Evolutionary conservation across 2,329 filamentous ascomycete species (phyloP), one percentile per base, ranked within the genome.

Genomic region (Endocalyx cinctus): DNA sequence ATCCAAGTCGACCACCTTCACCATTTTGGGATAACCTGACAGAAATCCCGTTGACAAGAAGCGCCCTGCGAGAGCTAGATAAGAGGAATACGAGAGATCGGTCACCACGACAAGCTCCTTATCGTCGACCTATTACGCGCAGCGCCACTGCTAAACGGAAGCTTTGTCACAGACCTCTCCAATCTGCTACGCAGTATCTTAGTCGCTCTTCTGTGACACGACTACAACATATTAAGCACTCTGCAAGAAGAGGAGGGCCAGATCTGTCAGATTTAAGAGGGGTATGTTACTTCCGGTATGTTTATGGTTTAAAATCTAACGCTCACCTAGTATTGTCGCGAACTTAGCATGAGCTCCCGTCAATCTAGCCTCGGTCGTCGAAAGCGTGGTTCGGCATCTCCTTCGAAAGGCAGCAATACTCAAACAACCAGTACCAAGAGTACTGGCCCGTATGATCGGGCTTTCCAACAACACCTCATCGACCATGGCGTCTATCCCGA

Each of bases 231-330:
- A 37, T 41, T 38, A 35, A 26, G 34, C 46, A 37, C 27, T 54
- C 57, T 43, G 51, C 55, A 26, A 51, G 51, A 48, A 46, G 41
- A 33, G 55, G 58, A 26, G 57, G 57, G 29, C 57, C 54, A 42
- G 55, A 59, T 43, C 47, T 62, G 28, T 41, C 39, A 19, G 48
- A 59, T 46, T 39, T 61, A 34, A 43, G 49, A 54, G 55, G 48
- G 39, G 55, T 62, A n/a, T n/a, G n/a, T n/a, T n/a, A n/a, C n/a
- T n/a, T n/a, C n/a, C n/a, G n/a, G n/a, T n/a, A n/a, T n/a, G n/a
- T n/a, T n/a, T n/a, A 51, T 26, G 43, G n/a, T 10, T 26, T 38
- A 34, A 39, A 40, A 33, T 31, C 19, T 23, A 23, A n/a, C 8
- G 8, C 14, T 40, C 42, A 35, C n/a, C n/a, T 25, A 25, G 29